phyloP scores from a whole-genome alignment of 352 stramenopile genomes.

The Sclerospora graminicola region DNA sequence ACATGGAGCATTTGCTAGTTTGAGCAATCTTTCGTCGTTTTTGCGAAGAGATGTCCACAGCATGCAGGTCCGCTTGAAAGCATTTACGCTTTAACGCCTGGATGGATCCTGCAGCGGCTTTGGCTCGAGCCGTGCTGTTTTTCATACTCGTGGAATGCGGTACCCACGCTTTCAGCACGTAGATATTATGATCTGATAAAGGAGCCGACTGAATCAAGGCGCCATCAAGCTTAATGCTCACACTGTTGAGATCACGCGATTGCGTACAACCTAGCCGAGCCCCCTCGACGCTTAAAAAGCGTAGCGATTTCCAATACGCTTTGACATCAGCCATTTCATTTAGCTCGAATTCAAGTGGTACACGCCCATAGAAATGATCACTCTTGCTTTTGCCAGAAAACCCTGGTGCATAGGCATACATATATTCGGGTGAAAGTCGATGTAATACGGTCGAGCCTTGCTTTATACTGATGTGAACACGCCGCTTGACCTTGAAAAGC shows the following conservation, averaged over 20 bases:
- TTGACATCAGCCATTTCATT: constrained; percentile 27
- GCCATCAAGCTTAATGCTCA: constrained; percentile 46
- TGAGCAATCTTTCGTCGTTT: constrained; percentile 25
- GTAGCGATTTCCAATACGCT: constrained; percentile 65
- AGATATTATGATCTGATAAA: constrained; percentile 59
- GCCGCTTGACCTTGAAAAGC: constrained; percentile 43
- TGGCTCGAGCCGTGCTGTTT: constrained; percentile 38
- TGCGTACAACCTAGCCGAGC: constrained; percentile 32
- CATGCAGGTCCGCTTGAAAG: constrained; percentile 12
- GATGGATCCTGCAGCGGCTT: constrained; percentile 41
- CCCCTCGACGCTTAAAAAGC: constrained; percentile 61
- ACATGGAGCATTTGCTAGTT: constrained; percentile 7
- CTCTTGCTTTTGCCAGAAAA: constrained; percentile 46
- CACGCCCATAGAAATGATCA: constrained; percentile 38
- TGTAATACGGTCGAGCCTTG: constrained; percentile 43
- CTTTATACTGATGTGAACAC: constrained; percentile 40
- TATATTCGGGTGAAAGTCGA: constrained; percentile 35
- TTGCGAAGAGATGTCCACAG: constrained; percentile 8
- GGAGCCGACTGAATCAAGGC: constrained; percentile 43
- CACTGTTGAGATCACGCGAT: constrained; percentile 18
- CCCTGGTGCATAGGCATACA: constrained; percentile 51
- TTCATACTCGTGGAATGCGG: constrained; percentile 29
- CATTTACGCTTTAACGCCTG: constrained; percentile 47
- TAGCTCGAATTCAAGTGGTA: constrained; percentile 49
- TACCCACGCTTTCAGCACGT: constrained; percentile 56